These are phyloP conservation scores for Lithospermum erythrorhizon DNA, from an alignment of 257 asterid genomes.

Conservation along the genomic window DNA sequence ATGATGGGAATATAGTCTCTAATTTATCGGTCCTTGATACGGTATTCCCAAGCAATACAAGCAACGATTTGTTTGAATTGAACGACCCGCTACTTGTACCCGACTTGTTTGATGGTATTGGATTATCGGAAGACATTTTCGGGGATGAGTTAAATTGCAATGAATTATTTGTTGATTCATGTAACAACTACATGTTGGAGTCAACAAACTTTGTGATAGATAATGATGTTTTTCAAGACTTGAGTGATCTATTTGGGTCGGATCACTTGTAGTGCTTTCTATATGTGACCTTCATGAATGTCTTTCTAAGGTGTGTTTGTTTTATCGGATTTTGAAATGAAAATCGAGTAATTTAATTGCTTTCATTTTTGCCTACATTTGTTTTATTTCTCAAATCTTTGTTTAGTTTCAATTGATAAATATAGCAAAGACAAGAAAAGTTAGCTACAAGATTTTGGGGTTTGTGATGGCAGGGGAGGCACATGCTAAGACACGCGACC, in stretches of 20 bases:
- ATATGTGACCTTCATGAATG: too few relatives aligned
- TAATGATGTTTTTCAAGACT: conserved; percentile 58
- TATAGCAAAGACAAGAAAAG: too few relatives aligned
- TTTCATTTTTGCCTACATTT: too few relatives aligned
- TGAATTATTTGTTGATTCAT: conserved; percentile 38
- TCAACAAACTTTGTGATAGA: conserved; percentile 22
- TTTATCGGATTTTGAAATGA: too few relatives aligned
- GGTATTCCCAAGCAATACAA: conserved; percentile 23
- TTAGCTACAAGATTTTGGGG: too few relatives aligned
- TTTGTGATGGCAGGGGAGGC: too few relatives aligned
- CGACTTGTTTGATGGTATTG: conserved; percentile 21
- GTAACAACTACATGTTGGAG: conserved; percentile 32
- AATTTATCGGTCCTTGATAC: conserved; percentile 27
- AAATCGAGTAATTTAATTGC: too few relatives aligned
- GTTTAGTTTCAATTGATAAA: background rate
- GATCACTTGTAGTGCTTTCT: conserved; percentile 23
- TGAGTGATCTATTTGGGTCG: conserved; percentile 83
- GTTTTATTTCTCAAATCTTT: background rate
- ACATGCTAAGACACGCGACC: background rate
- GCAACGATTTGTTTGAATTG: conserved; percentile 34
- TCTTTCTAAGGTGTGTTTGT: too few relatives aligned
- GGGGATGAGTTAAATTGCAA: conserved; percentile 24
- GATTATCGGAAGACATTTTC: conserved; percentile 26
- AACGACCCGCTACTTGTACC: conserved; percentile 25
- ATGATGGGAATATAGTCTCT: conserved; percentile 14